Evolutionary conservation across 495 filamentous ascomycete genomes (phyloP).

Genomic region (Aspergillus olivimuriae): DNA sequence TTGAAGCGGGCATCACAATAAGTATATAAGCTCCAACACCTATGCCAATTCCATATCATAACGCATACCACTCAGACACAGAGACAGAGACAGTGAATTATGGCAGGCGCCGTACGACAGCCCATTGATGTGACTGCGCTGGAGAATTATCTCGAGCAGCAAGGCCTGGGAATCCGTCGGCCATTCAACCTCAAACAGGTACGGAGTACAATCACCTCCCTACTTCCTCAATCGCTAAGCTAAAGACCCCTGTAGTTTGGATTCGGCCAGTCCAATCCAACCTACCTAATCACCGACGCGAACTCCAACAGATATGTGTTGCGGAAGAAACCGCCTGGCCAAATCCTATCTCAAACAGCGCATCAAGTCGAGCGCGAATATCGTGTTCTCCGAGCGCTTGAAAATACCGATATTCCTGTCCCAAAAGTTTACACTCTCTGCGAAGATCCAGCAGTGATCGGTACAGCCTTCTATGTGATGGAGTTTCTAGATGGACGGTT

Average conservation of each 20-base stretch:
- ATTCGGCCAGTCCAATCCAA: slow-evolving; percentile 10
- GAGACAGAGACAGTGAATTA: no score
- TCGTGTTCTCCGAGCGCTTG: slow-evolving; percentile 1
- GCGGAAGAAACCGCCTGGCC: slow-evolving; percentile 75
- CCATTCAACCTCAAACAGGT: neutral
- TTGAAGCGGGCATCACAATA: no score
- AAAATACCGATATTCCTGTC: slow-evolving; percentile 3
- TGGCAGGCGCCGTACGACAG: slow-evolving; percentile 1
- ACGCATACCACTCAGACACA: no score
- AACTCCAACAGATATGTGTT: slow-evolving; percentile 47
- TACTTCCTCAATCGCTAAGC: neutral
- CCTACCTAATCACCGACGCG: slow-evolving; percentile 3
- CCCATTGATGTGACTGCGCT: neutral
- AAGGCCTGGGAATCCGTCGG: neutral
- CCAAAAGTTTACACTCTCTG: slow-evolving; percentile 4
- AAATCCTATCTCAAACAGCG: slow-evolving; percentile 43
- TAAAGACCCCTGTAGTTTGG: slow-evolving; percentile 5
- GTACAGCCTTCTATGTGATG: slow-evolving; percentile 10
- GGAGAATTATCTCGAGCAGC: neutral
- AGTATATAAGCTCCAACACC: no score
- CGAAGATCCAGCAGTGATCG: slow-evolving; percentile 1
- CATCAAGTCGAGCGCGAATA: slow-evolving; percentile 11
- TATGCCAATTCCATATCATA: no score
- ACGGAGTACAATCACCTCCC: neutral
- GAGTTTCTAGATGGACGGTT: slow-evolving; percentile 10